These are phyloP conservation scores for Clavispora phyllophila DNA, from an alignment of 805 yeast species.

Conservation along the genomic window DNA sequence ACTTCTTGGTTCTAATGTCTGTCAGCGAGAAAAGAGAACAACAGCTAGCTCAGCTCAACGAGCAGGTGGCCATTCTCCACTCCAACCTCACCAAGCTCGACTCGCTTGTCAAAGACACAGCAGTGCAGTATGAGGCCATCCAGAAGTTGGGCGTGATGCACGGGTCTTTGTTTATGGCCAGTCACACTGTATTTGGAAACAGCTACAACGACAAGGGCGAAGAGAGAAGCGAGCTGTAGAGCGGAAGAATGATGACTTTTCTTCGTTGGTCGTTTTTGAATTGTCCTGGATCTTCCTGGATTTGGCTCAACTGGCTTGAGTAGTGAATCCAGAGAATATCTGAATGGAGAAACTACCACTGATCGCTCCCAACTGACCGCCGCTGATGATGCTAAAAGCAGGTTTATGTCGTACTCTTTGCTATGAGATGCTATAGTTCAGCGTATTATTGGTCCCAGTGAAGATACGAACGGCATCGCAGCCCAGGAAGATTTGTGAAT, in stretches of 20 bases:
- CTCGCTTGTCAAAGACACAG: conserved; percentile 44
- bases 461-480: no score
- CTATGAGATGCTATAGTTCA: no score
- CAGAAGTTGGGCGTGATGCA: conserved; percentile 53
- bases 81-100: conserved; percentile 52
- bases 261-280: no score
- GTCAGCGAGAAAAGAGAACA: not conserved
- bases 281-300: not conserved
- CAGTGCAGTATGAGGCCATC: conserved; percentile 48
- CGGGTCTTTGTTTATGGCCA: conserved; percentile 46
- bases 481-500: no score
- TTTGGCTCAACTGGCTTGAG: no score
- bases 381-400: no score
- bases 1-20: not conserved
- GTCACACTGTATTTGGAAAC: conserved; percentile 37
- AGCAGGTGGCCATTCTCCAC: conserved; percentile 52
- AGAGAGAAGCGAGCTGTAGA: not conserved
- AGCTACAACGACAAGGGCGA: conserved; percentile 4
- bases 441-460: no score
- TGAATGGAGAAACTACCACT: no score
- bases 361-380: no score
- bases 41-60: conserved; percentile 33
- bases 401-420: no score
- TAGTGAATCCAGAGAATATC: no score
- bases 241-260: no score